These are phyloP conservation scores for Sporothrix protearum DNA, from an alignment of 2,329 filamentous ascomycete species.

Conservation along the genomic window DNA sequence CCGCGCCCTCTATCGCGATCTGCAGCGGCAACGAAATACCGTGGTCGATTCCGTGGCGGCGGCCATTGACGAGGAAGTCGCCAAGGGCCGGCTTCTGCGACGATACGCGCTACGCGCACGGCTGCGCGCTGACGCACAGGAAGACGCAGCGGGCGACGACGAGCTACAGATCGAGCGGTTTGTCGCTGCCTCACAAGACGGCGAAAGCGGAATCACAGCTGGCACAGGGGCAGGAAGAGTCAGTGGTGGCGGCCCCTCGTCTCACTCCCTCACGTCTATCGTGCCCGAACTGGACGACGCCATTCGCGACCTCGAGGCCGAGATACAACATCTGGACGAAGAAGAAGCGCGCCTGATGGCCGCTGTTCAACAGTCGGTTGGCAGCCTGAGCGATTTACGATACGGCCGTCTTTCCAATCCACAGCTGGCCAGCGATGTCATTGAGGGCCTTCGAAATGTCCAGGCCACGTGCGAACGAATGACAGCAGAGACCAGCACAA, in stretches of 20 bases:
- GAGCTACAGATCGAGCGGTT: conserved; percentile 63
- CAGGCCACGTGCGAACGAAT: conserved; percentile 57
- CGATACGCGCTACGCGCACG: conserved; percentile 55
- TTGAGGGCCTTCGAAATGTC: conserved; percentile 62
- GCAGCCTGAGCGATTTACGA: conserved; percentile 73
- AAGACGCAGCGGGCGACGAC: conserved; percentile 59
- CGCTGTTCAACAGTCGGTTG: conserved; percentile 63
- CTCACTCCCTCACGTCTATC: conserved; percentile 62
- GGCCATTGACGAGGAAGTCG: conserved; percentile 62
- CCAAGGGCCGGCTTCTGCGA: conserved; percentile 55
- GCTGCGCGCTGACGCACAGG: conserved; percentile 47
- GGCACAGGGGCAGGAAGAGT: too few relatives aligned
- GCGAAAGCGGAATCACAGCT: conserved; percentile 32
- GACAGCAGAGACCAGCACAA: not conserved
- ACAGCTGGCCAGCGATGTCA: conserved; percentile 61
- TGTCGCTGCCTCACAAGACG: conserved; percentile 38
- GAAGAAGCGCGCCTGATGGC: conserved; percentile 60
- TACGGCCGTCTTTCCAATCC: conserved; percentile 71
- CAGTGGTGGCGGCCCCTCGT: not conserved
- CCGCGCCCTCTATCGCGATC: conserved; percentile 69
- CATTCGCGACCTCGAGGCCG: conserved; percentile 60
- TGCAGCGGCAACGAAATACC: conserved; percentile 69
- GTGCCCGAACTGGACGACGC: conserved; percentile 68
- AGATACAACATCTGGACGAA: conserved; percentile 62
- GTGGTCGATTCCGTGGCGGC: conserved; percentile 63